These are phyloP conservation scores for Russula vinacea DNA, from an alignment of 768 basidiomycete species.

Conservation along the genomic window DNA sequence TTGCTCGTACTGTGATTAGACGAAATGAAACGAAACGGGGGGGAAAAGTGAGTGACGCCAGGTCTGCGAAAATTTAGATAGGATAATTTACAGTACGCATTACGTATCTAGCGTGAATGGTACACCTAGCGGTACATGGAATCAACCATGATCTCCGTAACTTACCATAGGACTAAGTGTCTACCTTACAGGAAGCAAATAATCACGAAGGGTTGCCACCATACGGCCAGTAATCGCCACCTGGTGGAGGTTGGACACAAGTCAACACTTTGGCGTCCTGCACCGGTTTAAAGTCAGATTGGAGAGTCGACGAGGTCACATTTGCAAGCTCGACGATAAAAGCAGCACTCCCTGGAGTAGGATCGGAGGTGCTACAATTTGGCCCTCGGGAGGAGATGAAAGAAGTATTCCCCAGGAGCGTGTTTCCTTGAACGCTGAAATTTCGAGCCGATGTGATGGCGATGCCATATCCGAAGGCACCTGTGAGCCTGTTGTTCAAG, in stretches of 20 bases:
- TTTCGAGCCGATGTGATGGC: constrained; percentile 62
- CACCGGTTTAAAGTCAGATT: constrained; percentile 52
- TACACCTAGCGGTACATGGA: no score
- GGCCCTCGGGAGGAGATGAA: constrained; percentile 69
- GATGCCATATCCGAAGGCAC: constrained; percentile 72
- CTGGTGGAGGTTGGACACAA: constrained; percentile 64
- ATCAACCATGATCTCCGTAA: not conserved
- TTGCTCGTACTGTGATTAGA: no score
- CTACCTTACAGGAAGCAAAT: constrained; percentile 39
- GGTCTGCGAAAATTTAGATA: not conserved
- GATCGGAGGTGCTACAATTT: constrained; percentile 53
- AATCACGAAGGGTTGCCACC: constrained; percentile 47
- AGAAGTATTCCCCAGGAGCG: constrained; percentile 62
- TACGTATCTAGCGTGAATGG: not conserved
- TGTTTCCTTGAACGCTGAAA: constrained; percentile 64
- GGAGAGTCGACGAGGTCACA: constrained; percentile 44
- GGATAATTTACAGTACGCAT: not conserved
- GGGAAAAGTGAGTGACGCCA: not conserved
- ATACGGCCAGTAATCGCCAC: constrained; percentile 72
- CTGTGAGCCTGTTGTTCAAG: constrained; percentile 54
- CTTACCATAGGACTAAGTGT: no score
- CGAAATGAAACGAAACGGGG: no score
- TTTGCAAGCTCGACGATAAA: constrained; percentile 55
- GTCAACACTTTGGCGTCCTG: constrained; percentile 55
- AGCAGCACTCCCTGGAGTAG: constrained; percentile 52